Conservation (phyloP, 2,329 filamentous ascomycete species). For the Gnomoniopsis smithogilvyi region DNA sequence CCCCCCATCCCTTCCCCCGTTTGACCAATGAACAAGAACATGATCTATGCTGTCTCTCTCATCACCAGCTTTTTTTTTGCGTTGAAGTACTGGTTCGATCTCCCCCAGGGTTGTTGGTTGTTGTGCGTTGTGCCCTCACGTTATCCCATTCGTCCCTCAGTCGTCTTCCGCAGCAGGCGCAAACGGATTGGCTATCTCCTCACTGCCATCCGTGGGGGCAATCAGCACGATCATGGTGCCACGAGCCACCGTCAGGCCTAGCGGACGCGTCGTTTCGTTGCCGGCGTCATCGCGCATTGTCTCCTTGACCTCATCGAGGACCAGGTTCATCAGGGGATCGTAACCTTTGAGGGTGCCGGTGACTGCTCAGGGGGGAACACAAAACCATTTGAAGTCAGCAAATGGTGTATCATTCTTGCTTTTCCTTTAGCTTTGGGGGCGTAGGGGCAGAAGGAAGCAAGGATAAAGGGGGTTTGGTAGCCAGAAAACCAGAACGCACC, state of each 20-base stretch:
- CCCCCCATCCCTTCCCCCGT: not conserved
- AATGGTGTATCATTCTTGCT: no score
- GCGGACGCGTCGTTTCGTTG: conserved; percentile 75
- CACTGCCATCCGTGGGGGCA: conserved; percentile 89
- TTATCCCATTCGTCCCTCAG: conserved; percentile 26
- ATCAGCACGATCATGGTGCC: conserved; percentile 92
- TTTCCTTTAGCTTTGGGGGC: no score
- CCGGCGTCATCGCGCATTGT: conserved; percentile 89
- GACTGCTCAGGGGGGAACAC: conserved; percentile 60
- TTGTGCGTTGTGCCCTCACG: not conserved
- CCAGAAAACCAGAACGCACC: conserved; percentile 47
- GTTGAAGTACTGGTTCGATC: not conserved
- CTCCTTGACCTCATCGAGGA: conserved; percentile 92
- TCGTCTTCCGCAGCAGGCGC: conserved; percentile 67
- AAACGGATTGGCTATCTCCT: conserved; percentile 95
- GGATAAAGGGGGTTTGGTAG: no score
- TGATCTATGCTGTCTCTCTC: not conserved
- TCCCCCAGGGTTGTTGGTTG: not conserved
- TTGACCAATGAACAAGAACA: not conserved
- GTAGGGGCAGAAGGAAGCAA: no score
- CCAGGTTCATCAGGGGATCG: conserved; percentile 96
- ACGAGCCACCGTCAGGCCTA: conserved; percentile 85
- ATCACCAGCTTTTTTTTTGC: not conserved
- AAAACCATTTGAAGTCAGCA: not conserved
- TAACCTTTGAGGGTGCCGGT: conserved; percentile 89